These are phyloP conservation scores for Aspergillus caelatus DNA, from an alignment of 2,329 filamentous ascomycete genomes.

Conservation along the genomic window DNA sequence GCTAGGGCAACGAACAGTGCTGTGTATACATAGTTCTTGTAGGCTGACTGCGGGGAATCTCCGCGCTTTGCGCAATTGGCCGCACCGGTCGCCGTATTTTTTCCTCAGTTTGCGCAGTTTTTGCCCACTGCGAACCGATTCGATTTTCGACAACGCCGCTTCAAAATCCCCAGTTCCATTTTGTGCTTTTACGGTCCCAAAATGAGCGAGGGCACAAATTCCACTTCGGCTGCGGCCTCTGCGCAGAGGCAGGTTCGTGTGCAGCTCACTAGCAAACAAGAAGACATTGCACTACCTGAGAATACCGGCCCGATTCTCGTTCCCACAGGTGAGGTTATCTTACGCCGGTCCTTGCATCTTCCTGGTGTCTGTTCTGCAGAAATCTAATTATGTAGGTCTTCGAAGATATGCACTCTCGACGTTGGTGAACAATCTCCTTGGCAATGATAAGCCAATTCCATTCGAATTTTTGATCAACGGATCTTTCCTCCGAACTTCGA, in stretches of 20 bases:
- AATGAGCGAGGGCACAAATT: conserved; percentile 31
- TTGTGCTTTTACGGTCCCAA: conserved; percentile 10
- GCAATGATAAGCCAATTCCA: conserved; percentile 54
- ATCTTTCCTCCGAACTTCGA: conserved; percentile 81
- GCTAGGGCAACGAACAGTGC: not conserved
- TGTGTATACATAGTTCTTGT: not conserved
- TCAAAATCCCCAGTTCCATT: not conserved
- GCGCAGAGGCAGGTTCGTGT: conserved; percentile 56
- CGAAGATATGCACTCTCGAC: conserved; percentile 64
- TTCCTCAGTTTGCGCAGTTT: conserved; percentile 32
- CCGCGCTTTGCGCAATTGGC: conserved; percentile 43
- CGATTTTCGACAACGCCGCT: not conserved
- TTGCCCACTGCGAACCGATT: conserved; percentile 29
- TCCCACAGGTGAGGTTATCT: conserved; percentile 52
- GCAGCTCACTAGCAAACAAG: conserved; percentile 56
- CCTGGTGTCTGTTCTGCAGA: conserved; percentile 15
- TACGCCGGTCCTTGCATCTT: not conserved
- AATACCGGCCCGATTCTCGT: conserved; percentile 60
- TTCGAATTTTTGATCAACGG: conserved; percentile 96
- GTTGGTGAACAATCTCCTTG: conserved; percentile 64
- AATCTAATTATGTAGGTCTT: conserved; percentile 44
- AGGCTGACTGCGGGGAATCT: conserved; percentile 26
- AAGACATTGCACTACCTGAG: conserved; percentile 57
- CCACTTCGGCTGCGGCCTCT: conserved; percentile 22
- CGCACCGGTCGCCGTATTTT: conserved; percentile 46